Evolutionary conservation across 306 rosid species (phyloP).

Genomic region (Cucurbita moschata): DNA sequence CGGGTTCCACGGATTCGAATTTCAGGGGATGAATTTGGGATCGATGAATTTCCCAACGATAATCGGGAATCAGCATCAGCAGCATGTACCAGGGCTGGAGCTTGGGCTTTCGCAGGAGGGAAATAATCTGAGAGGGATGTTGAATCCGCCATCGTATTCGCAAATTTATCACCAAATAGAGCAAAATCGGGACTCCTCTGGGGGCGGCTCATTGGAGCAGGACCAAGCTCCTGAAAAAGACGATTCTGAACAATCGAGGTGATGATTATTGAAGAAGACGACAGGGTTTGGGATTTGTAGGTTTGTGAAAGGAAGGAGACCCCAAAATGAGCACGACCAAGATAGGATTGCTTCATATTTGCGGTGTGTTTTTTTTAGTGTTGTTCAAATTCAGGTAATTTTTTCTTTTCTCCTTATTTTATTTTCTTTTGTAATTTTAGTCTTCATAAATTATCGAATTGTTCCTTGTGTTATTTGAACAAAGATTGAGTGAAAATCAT

Average conservation of each 20-base stretch:
- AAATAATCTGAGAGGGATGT: slow-evolving; percentile 19
- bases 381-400: neutral
- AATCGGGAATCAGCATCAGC: slow-evolving; percentile 15
- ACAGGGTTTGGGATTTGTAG: neutral
- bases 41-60: slow-evolving; percentile 20
- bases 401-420: neutral
- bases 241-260: slow-evolving; percentile 16
- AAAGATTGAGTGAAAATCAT: neutral
- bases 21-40: slow-evolving; percentile 25
- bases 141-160: slow-evolving; percentile 20
- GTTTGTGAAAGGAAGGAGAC: neutral
- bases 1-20: slow-evolving; percentile 32
- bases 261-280: neutral
- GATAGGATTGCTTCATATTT: neutral
- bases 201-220: slow-evolving; percentile 18
- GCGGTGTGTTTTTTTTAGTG: neutral
- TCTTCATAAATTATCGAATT: neutral
- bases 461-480: neutral
- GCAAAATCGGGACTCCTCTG: slow-evolving; percentile 17
- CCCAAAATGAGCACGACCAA: neutral
- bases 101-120: slow-evolving; percentile 42
- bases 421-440: neutral
- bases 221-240: slow-evolving; percentile 17
- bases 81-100: slow-evolving; percentile 32
- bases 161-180: slow-evolving; percentile 28